Percentiles rank a stretch among this genome's conserved stretches.
phyloP scores from a whole-genome alignment of 495 filamentous ascomycete genomes.

The Pyrenula aspistea region DNA sequence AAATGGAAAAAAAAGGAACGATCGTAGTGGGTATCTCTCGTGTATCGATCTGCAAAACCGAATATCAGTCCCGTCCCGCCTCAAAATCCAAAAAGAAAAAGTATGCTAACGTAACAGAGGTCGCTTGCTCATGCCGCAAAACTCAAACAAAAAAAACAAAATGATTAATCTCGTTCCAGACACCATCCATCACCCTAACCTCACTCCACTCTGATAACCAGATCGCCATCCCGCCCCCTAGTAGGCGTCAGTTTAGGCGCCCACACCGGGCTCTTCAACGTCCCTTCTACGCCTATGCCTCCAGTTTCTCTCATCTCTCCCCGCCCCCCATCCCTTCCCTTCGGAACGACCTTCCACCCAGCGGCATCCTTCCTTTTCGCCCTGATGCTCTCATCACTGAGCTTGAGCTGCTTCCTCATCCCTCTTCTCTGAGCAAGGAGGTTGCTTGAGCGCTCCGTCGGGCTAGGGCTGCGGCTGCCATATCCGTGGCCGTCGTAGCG shows the following conservation, averaged over 20 bases:
- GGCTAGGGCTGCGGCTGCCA: neutral
- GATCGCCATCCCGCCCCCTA: neutral
- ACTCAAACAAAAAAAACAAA: too few species aligned
- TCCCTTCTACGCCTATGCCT: neutral
- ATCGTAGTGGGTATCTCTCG: too few species aligned
- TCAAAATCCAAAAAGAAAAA: too few species aligned
- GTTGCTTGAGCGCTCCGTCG: neutral
- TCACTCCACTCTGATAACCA: neutral
- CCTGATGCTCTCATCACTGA: neutral
- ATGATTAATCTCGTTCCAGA: too few species aligned
- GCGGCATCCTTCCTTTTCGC: neutral
- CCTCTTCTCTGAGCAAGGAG: neutral
- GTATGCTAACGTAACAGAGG: too few species aligned
- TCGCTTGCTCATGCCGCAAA: too few species aligned
- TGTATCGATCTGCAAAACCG: too few species aligned
- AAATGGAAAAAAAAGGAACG: too few species aligned
- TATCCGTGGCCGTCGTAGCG: neutral
- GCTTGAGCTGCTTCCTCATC: neutral
- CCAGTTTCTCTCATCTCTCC: neutral
- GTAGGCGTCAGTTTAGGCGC: neutral
- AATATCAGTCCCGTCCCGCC: too few species aligned
- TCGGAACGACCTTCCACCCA: neutral
- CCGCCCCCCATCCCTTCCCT: neutral
- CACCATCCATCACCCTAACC: too few species aligned
- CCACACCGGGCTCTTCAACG: neutral